phyloP scores from a whole-genome alignment of 2,329 filamentous ascomycete species.

The Cyphellophora europaea region DNA sequence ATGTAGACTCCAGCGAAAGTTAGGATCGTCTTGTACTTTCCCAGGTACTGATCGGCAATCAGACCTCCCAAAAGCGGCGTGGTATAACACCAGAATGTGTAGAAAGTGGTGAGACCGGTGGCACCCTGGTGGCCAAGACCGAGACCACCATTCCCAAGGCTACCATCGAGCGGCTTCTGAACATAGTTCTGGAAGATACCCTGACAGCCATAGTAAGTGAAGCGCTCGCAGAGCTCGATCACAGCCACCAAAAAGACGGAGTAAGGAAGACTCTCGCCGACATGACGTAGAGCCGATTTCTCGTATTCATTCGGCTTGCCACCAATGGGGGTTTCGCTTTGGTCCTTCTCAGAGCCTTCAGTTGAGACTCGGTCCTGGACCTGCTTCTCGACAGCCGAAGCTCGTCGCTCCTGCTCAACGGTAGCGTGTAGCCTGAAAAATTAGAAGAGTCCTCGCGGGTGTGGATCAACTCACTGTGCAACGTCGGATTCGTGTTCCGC shows the following conservation, averaged over 20 bases:
- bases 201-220: constrained; percentile 32
- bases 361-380: constrained; percentile 33
- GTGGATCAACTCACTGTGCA: constrained; percentile 3
- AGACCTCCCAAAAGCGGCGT: constrained; percentile 50
- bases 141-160: constrained; percentile 38
- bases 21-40: constrained; percentile 52
- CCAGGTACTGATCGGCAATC: constrained; percentile 55
- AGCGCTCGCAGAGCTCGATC: constrained; percentile 14
- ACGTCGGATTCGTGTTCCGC: constrained; percentile 6
- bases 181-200: constrained; percentile 51
- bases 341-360: constrained; percentile 1
- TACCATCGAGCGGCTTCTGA: constrained; percentile 29
- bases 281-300: constrained; percentile 4
- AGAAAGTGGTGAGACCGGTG: constrained; percentile 44
- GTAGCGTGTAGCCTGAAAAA: constrained; percentile 5
- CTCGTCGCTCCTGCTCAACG: constrained; percentile 25
- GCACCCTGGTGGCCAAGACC: constrained; percentile 49
- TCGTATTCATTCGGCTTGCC: constrained; percentile 6
- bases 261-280: constrained; percentile 7
- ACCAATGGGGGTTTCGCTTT: constrained; percentile 3
- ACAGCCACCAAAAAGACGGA: constrained; percentile 9
- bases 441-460: neutral
- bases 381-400: constrained; percentile 46
- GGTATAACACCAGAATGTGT: constrained; percentile 53
- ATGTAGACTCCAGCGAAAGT: constrained; percentile 51